Base-by-base conservation (phyloP, 768 basidiomycete genomes). In the Suillus placidus region DNA sequence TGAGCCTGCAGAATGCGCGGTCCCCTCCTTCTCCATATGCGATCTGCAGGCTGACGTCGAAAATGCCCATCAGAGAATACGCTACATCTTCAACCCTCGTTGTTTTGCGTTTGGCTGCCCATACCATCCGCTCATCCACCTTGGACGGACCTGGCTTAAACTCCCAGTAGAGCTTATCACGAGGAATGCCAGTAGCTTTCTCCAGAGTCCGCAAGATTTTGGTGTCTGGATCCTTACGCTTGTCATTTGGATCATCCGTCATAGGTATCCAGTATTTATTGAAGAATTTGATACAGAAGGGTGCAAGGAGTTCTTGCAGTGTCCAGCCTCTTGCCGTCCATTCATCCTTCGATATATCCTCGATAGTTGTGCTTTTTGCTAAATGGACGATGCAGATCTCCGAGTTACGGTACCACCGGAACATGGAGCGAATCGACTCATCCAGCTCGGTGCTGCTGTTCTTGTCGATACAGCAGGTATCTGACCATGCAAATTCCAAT, bases 41-140 rank as follows among this genome's bases (percentile, higher is more conserved):
- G 26, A 70, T 66, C 8, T 67, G 58, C 20, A 71, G 35, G 43
- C 61, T 61, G 45, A 68, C 67, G 18, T 64, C 60, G 47, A 71
- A 68, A 9, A 71, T 43, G 6, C 65, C 69, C 57, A 71, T 56
- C 23, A 71, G 49, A 18, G 66, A 70, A 45, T 71, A 71, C 8
- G 69, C 67, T 18, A 43, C 57, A 38, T 71, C 70, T 55, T 70
- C 70, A 30, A 54, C 49, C 34, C 65, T 51, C 32, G 65, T 68
- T 42, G 70, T 71, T 23, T 47, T 68, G 47, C 70, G 54, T 26
- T 51, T 61, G 10, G 70, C 64, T 37, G 69, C 70, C 70, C 70
- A 70, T 4, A 16, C 42, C 51, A 71, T 64, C 30, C 61, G 45
- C 40, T 60, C 54, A 55, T 55, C 54, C 54, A 55, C 54, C 32